phyloP scores from a whole-genome alignment of 1,284 basidiomycete species.

The Violaceomyces palustris region DNA sequence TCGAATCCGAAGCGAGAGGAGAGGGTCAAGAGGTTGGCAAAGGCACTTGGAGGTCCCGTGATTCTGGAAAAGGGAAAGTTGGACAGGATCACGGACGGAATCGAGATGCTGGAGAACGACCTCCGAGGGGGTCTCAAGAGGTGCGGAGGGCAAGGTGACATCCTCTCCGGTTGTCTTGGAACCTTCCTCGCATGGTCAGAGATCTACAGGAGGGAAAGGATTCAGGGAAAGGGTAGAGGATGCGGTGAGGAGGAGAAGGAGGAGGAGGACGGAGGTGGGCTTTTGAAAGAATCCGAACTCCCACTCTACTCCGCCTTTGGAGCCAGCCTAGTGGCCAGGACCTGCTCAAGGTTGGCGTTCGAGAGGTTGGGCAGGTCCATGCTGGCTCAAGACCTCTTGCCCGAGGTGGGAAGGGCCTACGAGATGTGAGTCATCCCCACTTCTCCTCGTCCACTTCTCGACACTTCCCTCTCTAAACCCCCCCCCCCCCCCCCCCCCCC shows the following conservation, averaged over 20 bases:
- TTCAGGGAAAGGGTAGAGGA: conserved; percentile 58
- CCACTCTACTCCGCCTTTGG: conserved; percentile 82
- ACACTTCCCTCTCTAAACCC: too few species aligned
- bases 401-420: conserved; percentile 53
- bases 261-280: conserved; percentile 48
- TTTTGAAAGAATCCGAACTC: conserved; percentile 57
- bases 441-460: too few species aligned
- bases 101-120: conserved; percentile 65
- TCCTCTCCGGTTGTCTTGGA: conserved; percentile 79
- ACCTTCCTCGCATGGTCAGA: conserved; percentile 89
- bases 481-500: too few species aligned
- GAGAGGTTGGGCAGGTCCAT: conserved; percentile 70
- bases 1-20: conserved; percentile 56
- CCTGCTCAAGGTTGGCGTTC: conserved; percentile 72
- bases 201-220: conserved; percentile 80
- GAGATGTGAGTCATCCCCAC: too few species aligned
- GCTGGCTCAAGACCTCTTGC: conserved; percentile 77
- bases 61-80: conserved; percentile 80
- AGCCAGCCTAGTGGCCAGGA: conserved; percentile 80
- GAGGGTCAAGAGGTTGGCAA: conserved; percentile 58
- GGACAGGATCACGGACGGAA: conserved; percentile 45
- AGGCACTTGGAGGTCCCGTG: conserved; percentile 74
- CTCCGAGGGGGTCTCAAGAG: conserved; percentile 77
- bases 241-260: conserved; percentile 54
- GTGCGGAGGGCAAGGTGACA: conserved; percentile 92